Evolutionary conservation across 2,329 filamentous ascomycete genomes (phyloP), one percentile per base, ranked within the genome.

Genomic region (Epichloe glyceriae): DNA sequence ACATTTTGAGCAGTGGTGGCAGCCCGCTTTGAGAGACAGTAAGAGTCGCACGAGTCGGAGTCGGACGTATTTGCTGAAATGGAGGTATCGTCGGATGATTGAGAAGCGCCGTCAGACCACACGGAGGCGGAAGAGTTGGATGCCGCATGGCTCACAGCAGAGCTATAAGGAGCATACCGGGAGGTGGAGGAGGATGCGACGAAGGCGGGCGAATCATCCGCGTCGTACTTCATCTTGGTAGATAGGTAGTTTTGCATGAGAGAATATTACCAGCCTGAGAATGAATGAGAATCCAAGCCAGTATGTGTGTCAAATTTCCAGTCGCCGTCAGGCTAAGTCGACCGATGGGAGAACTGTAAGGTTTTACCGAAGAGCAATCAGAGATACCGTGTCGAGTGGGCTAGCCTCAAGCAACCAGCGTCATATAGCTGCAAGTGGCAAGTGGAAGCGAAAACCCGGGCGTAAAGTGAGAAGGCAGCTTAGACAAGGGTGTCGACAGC

Each of bases 41-140:
- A 73, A 7, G 68, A 64, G 51, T 74, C 72, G 64, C 69, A 70
- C 46, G 68, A 67, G 58, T 78, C 71, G 51, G 68, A 69, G 60
- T 80, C 76, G 55, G 78, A 79, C 52, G 79, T 78, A 62, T 76
- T 74, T 53, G 79, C 74, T 50, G 83, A 83, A 56, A 77, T 67
- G 50, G 80, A 82, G 40, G 82, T 82, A 54, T 83, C 82, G 60
- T 85, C 80, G 50, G 85, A 87, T 55, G 75, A 74, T 68, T 88
- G 83, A 19, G 80, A 82, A 51, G 81, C 83, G 47, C 74, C 78
- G 61, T 85, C 75, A 57, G 88, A 93, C 75, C 88, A 93, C 60
- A 88, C 75, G 35, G 87, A 93, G 51, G 82, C 79, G 52, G 83
- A 79, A 19, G 86, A 89, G 51, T 85, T 85, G 33, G 86, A 88